Conservation (phyloP, 1,139 yeast genomes). For the Scheffersomyces quercinus region DNA sequence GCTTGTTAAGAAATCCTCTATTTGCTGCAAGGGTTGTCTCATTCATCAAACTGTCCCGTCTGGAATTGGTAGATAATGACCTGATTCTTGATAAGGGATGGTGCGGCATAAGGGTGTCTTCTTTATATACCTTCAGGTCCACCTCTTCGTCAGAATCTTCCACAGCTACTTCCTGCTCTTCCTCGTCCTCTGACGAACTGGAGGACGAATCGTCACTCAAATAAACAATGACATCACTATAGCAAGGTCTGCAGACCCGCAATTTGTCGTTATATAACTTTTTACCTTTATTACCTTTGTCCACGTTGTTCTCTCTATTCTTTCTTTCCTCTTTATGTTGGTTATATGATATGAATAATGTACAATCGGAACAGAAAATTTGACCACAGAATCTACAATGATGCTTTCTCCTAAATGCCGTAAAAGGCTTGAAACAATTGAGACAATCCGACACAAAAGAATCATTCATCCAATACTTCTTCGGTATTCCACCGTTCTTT, state of each 20-base stretch:
- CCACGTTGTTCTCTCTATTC: constrained; percentile 2
- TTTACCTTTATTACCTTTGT: constrained; percentile 7
- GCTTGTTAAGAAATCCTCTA: constrained; percentile 15
- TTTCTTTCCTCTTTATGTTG: constrained; percentile 53
- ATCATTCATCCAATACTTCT: constrained; percentile 91
- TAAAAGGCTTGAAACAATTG: constrained; percentile 70
- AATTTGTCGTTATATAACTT: constrained; percentile 59
- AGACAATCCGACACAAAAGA: constrained; percentile 82
- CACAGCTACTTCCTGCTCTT: constrained; percentile 15
- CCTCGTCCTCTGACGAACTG: constrained; percentile 11
- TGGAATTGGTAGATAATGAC: constrained; percentile 31
- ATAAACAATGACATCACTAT: constrained; percentile 62
- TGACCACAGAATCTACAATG: constrained; percentile 97
- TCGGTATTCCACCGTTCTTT: constrained; percentile 54
- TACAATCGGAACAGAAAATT: constrained; percentile 88
- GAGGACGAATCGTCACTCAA: constrained; percentile 64
- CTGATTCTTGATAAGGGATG: constrained; percentile 33
- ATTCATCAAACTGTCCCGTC: constrained; percentile 18
- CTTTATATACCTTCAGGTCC: constrained; percentile 2
- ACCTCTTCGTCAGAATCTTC: constrained; percentile 6
- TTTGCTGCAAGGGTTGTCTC: constrained; percentile 12
- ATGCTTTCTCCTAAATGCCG: constrained; percentile 83
- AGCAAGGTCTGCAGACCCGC: constrained; percentile 79
- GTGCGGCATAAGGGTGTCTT: constrained; percentile 22
- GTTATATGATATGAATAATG: constrained; percentile 72